Percentiles rank a stretch among this genome's conserved stretches.
Evolutionary conservation across 495 filamentous ascomycete genomes (phyloP).

Genomic region (Penicillium waksmanii): DNA sequence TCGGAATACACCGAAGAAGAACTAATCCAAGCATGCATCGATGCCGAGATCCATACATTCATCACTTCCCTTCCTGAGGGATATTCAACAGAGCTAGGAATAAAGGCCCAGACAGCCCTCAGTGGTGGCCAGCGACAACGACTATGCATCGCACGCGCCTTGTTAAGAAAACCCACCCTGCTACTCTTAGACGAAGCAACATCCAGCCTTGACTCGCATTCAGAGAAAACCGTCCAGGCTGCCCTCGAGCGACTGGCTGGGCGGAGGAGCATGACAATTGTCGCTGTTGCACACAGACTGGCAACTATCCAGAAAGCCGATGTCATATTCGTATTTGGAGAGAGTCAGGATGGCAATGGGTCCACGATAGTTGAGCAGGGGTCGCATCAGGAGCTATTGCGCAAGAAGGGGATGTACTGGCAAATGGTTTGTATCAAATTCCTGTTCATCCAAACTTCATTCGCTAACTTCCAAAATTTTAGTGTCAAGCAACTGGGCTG

Average conservation of each 20-base stretch:
- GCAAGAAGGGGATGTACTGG: slow-evolving; percentile 8
- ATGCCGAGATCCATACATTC: slow-evolving; percentile 60
- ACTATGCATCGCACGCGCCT: slow-evolving; percentile 70
- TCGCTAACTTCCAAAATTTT: neutral
- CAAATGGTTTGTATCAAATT: slow-evolving; percentile 6
- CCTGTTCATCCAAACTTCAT: neutral
- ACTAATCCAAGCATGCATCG: slow-evolving; percentile 54
- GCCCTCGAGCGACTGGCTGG: slow-evolving; percentile 59
- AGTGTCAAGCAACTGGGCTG: slow-evolving; percentile 6
- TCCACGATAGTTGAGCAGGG: slow-evolving; percentile 64
- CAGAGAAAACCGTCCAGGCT: slow-evolving; percentile 68
- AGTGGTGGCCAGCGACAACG: slow-evolving; percentile 78
- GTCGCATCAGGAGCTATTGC: slow-evolving; percentile 65
- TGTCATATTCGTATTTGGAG: slow-evolving; percentile 67
- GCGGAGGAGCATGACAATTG: slow-evolving; percentile 67
- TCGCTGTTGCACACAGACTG: slow-evolving; percentile 76
- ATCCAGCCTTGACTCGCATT: slow-evolving; percentile 69
- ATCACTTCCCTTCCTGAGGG: slow-evolving; percentile 59
- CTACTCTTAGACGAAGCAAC: slow-evolving; percentile 80
- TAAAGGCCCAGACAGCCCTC: slow-evolving; percentile 58
- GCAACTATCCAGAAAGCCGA: slow-evolving; percentile 74
- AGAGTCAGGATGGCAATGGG: slow-evolving; percentile 35
- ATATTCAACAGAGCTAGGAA: slow-evolving; percentile 64
- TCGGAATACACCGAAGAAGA: slow-evolving; percentile 44
- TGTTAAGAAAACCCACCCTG: slow-evolving; percentile 69